Percentiles rank a stretch among this genome's conserved stretches.
Evolutionary conservation across 2,329 filamentous ascomycete genomes (phyloP).

Genomic region (Colletotrichum orbiculare): DNA sequence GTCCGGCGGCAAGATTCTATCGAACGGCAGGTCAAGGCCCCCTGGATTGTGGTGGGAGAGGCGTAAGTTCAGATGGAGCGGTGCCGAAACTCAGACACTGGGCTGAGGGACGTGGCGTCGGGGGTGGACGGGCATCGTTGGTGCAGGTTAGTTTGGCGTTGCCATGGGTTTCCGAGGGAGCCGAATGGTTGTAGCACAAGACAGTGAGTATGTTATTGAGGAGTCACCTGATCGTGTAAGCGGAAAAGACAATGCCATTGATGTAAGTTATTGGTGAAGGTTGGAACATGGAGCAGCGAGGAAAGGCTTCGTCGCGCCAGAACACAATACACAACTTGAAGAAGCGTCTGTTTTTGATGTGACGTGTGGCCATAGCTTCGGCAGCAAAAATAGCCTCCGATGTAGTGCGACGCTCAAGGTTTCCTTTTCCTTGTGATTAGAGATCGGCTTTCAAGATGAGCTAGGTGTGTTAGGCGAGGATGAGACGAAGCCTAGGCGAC

Average conservation of each 20-base stretch:
- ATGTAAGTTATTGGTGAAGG: neutral
- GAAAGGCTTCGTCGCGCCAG: neutral
- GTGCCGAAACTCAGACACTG: constrained; percentile 32
- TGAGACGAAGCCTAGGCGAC: neutral
- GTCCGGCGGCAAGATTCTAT: constrained; percentile 10
- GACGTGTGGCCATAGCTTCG: constrained; percentile 25
- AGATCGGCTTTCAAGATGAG: neutral
- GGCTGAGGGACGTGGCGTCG: constrained; percentile 20
- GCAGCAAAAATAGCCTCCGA: constrained; percentile 22
- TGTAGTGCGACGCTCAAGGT: constrained; percentile 1
- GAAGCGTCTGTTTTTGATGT: neutral
- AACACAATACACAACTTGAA: neutral
- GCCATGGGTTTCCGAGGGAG: constrained; percentile 3
- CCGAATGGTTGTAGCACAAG: neutral
- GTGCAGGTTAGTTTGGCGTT: neutral
- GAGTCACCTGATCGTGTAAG: neutral
- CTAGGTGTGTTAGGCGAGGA: too few species aligned
- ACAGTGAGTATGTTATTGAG: too few species aligned
- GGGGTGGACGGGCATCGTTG: neutral
- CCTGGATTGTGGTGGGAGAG: neutral
- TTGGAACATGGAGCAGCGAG: too few species aligned
- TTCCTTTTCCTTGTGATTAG: constrained; percentile 8
- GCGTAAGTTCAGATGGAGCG: constrained; percentile 14
- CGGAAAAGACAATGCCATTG: neutral
- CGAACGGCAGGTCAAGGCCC: too few species aligned